Evolutionary conservation across 2,329 filamentous ascomycete species (phyloP).

Genomic region (Iodosphaeria phyllophila): DNA sequence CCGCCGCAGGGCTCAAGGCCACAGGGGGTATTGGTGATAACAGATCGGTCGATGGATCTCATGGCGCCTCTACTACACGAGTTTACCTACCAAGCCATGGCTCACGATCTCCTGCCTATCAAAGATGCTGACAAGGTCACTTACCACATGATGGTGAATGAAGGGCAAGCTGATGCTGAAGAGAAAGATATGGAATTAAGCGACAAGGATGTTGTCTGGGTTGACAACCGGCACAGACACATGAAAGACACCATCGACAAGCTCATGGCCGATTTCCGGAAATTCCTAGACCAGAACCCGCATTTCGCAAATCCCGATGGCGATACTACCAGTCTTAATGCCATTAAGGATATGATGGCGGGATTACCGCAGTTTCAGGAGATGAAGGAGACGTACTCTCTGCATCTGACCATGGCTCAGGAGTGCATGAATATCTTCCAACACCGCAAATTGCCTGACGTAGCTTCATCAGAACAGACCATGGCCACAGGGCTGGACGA

Average conservation of each 20-base stretch:
- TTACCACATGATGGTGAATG: constrained; percentile 64
- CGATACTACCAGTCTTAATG: constrained; percentile 61
- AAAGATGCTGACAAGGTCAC: constrained; percentile 77
- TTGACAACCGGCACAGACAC: constrained; percentile 81
- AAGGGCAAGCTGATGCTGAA: constrained; percentile 50
- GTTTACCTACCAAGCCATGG: constrained; percentile 98
- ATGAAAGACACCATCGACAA: constrained; percentile 98
- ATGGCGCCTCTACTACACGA: constrained; percentile 80
- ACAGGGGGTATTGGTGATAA: constrained; percentile 66
- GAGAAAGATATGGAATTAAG: constrained; percentile 81
- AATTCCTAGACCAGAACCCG: constrained; percentile 77
- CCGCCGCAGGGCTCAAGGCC: constrained; percentile 64
- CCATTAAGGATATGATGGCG: constrained; percentile 93
- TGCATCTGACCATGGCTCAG: constrained; percentile 92
- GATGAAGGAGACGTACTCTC: constrained; percentile 84
- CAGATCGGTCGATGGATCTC: constrained; percentile 85
- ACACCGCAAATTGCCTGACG: constrained; percentile 63
- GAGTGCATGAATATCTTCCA: constrained; percentile 94
- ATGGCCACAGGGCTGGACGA: constrained; percentile 86
- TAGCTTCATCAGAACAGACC: constrained; percentile 77
- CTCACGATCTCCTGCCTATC: constrained; percentile 77
- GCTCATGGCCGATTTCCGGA: constrained; percentile 80
- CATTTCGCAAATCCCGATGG: constrained; percentile 66
- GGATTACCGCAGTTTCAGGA: constrained; percentile 87
- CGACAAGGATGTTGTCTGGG: constrained; percentile 88